Percentiles rank a stretch among this genome's conserved stretches.
These are phyloP conservation scores for Globisporangium yorkense DNA, from an alignment of 352 stramenopile species.

Conservation along the genomic window DNA sequence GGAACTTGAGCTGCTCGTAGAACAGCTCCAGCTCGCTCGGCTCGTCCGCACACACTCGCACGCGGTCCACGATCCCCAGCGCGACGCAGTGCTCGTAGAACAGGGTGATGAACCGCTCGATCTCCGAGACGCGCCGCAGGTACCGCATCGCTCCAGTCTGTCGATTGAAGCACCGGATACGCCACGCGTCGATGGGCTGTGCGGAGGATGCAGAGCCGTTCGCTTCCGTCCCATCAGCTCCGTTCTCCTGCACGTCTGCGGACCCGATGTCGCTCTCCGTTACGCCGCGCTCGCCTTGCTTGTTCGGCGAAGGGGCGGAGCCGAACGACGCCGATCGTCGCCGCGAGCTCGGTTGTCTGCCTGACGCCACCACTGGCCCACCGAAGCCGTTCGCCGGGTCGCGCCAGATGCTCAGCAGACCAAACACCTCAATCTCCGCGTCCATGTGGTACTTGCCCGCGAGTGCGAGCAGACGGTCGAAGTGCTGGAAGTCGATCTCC, in stretches of 20 bases:
- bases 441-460: slow-evolving; percentile 43
- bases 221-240: slow-evolving; percentile 7
- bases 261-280: neutral
- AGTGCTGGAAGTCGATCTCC: slow-evolving; percentile 58
- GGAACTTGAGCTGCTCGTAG: slow-evolving; percentile 56
- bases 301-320: slow-evolving; percentile 7
- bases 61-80: slow-evolving; percentile 46
- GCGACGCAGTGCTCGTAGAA: slow-evolving; percentile 64
- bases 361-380: slow-evolving; percentile 29
- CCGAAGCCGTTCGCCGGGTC: slow-evolving; percentile 55
- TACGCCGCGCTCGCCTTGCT: neutral
- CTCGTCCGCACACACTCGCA: slow-evolving; percentile 72
- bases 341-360: neutral
- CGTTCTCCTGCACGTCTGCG: neutral
- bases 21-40: slow-evolving; percentile 49
- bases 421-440: slow-evolving; percentile 71
- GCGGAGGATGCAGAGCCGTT: slow-evolving; percentile 14
- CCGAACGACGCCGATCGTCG: neutral
- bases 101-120: slow-evolving; percentile 57
- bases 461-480: slow-evolving; percentile 57
- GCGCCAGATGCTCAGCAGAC: slow-evolving; percentile 61
- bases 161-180: slow-evolving; percentile 56
- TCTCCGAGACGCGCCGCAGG: slow-evolving; percentile 38
- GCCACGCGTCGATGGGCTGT: slow-evolving; percentile 50
- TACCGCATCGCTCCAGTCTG: slow-evolving; percentile 58